phyloP scores from a whole-genome alignment of 2,329 filamentous ascomycete genomes.

The Paraconiothyrium brasiliense region DNA sequence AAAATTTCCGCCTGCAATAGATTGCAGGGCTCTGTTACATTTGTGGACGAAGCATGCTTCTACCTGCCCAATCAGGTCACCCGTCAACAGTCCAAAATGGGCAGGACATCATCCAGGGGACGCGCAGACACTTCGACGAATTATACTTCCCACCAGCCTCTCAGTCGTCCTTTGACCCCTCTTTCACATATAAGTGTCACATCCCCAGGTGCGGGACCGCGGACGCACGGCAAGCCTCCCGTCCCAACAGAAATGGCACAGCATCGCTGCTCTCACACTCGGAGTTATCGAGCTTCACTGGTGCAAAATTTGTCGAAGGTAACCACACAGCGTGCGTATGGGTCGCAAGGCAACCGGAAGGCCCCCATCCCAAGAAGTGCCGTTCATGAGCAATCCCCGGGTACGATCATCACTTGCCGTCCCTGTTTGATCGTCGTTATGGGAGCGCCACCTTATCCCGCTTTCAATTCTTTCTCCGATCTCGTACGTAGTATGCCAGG shows the following conservation, averaged over 20 bases:
- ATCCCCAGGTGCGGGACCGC: neutral
- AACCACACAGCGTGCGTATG: neutral
- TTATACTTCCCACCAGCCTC: neutral
- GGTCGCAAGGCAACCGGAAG: slow-evolving; percentile 1
- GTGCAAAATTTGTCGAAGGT: neutral
- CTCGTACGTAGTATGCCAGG: neutral
- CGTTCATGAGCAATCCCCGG: neutral
- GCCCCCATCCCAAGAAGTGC: neutral
- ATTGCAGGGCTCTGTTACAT: neutral
- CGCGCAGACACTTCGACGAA: neutral
- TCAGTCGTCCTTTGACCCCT: neutral
- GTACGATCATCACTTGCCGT: neutral
- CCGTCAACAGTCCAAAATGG: neutral
- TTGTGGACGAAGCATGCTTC: neutral
- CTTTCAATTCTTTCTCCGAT: neutral
- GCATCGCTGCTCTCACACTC: neutral
- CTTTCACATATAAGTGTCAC: slow-evolving; percentile 6
- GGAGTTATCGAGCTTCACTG: neutral
- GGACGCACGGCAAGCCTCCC: neutral
- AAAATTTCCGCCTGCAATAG: slow-evolving; percentile 5
- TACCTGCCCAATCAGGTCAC: slow-evolving; percentile 2
- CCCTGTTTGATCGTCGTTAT: slow-evolving; percentile 4
- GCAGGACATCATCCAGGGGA: slow-evolving; percentile 9
- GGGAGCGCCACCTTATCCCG: neutral
- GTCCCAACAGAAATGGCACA: slow-evolving; percentile 6